Conservation (phyloP, 495 filamentous ascomycete species). For the Xylaria grammica region DNA sequence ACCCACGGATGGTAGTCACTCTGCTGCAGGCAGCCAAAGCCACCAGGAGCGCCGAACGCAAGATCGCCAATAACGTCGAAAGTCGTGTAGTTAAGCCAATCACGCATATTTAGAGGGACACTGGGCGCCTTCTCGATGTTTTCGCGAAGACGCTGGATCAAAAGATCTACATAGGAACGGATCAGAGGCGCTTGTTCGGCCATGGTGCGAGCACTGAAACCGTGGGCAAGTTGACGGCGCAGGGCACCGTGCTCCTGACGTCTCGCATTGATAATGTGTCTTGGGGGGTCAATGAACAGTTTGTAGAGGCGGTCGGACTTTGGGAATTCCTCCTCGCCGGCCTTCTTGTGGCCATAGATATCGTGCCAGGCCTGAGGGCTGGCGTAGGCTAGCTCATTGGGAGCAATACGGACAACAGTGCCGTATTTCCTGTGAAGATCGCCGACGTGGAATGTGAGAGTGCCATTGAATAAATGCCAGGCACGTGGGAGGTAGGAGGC, state of each 20-base stretch:
- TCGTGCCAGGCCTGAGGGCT: constrained; percentile 60
- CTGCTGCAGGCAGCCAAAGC: constrained; percentile 58
- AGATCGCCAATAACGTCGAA: constrained; percentile 69
- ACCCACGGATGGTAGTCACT: constrained; percentile 62
- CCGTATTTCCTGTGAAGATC: constrained; percentile 58
- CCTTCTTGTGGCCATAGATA: constrained; percentile 53
- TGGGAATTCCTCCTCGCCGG: constrained; percentile 35
- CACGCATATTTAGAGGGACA: constrained; percentile 46
- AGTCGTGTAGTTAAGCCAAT: constrained; percentile 65
- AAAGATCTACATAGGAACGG: constrained; percentile 48
- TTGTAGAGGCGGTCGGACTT: constrained; percentile 44
- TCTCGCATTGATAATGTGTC: constrained; percentile 38
- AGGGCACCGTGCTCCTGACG: constrained; percentile 49
- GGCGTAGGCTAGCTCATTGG: constrained; percentile 57
- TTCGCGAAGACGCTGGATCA: constrained; percentile 51
- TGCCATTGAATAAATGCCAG: constrained; percentile 40
- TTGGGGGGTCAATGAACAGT: constrained; percentile 31
- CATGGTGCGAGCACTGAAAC: constrained; percentile 58
- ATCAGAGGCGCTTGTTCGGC: constrained; percentile 54
- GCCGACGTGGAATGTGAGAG: constrained; percentile 47
- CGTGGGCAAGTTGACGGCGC: constrained; percentile 56
- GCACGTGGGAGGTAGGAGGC: constrained; percentile 41
- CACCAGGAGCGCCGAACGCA: constrained; percentile 56
- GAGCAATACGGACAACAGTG: constrained; percentile 58
- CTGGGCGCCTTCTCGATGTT: constrained; percentile 31